Conservation (phyloP, 768 basidiomycete species). For the Suillus americanus region DNA sequence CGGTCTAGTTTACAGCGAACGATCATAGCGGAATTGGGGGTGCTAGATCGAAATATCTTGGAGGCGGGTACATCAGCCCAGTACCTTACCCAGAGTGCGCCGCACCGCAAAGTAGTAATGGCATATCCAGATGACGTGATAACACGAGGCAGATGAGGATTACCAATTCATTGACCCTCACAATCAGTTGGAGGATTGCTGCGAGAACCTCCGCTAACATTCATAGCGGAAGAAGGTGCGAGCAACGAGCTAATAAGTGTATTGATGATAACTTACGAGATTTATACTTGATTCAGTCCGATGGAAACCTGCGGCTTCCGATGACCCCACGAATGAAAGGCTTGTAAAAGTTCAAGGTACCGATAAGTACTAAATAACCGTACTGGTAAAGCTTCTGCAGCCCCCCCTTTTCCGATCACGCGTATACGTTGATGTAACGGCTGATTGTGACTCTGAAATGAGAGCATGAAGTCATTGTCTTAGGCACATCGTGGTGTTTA, state of each 20-base stretch:
- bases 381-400: conserved; percentile 4
- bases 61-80: not conserved
- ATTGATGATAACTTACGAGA: not conserved
- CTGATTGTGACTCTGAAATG: conserved; percentile 3
- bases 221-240: conserved; percentile 4
- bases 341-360: not conserved
- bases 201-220: conserved; percentile 1
- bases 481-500: not conserved
- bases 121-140: not conserved
- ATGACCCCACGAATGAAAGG: not conserved
- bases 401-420: not conserved
- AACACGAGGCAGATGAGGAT: not conserved
- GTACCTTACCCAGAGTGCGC: not conserved
- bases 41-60: not conserved
- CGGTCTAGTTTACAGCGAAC: conserved; percentile 1
- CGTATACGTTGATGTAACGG: not conserved
- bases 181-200: conserved; percentile 4
- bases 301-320: not conserved
- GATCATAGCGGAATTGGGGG: not conserved
- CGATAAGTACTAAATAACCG: not conserved
- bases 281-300: not conserved
- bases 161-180: not conserved
- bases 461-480: not conserved
- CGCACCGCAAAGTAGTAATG: not conserved
- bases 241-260: not conserved